Evolutionary conservation across 331 rosid species (phyloP), one percentile per base, ranked within the genome.

Genomic region (Erythrophleum ivorense): DNA sequence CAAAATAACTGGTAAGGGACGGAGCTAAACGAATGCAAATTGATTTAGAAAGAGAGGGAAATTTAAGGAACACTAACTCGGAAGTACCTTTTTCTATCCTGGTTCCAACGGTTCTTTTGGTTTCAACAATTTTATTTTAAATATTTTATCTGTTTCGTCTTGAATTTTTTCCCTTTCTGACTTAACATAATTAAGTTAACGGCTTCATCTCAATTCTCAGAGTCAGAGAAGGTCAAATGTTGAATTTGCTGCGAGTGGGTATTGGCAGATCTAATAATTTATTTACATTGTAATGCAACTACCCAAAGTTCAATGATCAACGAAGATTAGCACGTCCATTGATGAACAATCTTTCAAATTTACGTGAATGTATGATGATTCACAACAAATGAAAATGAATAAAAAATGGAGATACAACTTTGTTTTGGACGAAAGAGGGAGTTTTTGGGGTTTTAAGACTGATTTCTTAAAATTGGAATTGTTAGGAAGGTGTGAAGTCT

Each of bases 21-120:
- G 38, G n/a, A 45, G 5, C 19, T 74, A 53, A 85, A 19, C 66
- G 36, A 21, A 3, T 58, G 9, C 34, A 73, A 48, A 72, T 73
- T 81, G 73, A 64, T 71, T 71, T 68, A 34, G 59, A 72, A 78
- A 40, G 9, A 13, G 83, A 53, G 66, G 79, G 75, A 52, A 62
- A 54, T 64, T 78, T 55, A 7, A 19, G 68, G 55, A 63, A n/a
- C 8, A 16, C 58, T 14, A 14, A 13, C 18, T 63, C 16, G 19
- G 34, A 67, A 66, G 29, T 1, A n/a, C 15, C 53, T 43, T 68
- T 67, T 68, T 13, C 21, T 48, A 3, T 21, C 71, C 48, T 0
- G 49, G 48, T 52, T 45, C 79, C 53, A 86, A 86, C 87, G 87
- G 89, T 84, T 85, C 87, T 80, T 52, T 81, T 38, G 86, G 90